Conservation (phyloP, 768 basidiomycete genomes). For the Termitomyces sp. region DNA sequence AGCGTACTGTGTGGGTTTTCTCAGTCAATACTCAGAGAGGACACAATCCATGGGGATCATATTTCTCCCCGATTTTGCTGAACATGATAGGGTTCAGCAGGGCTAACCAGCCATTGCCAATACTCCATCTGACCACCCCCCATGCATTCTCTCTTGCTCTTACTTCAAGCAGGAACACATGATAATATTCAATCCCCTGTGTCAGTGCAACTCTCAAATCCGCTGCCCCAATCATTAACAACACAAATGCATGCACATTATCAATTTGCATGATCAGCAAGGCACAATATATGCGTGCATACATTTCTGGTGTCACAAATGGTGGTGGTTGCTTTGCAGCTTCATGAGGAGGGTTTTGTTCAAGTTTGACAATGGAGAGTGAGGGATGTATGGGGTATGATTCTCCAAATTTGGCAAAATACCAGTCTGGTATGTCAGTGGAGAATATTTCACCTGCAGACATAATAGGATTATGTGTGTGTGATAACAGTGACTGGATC, state of each 20-base stretch:
- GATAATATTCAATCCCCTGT: constrained; percentile 62
- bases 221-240: constrained; percentile 55
- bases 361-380: constrained; percentile 12
- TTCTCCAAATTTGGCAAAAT: constrained; percentile 43
- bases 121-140: too few species aligned
- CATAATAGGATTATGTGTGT: constrained; percentile 68
- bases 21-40: too few species aligned
- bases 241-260: constrained; percentile 46
- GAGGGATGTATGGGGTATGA: constrained; percentile 34
- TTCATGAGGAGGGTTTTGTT: neutral
- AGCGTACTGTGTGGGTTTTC: too few species aligned
- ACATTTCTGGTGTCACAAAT: constrained; percentile 43
- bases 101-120: too few species aligned
- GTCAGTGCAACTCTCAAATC: constrained; percentile 62
- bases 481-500: too few species aligned
- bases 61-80: too few species aligned
- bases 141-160: too few species aligned
- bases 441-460: constrained; percentile 50
- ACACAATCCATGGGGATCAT: too few species aligned
- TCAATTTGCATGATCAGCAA: constrained; percentile 59
- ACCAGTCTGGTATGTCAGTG: constrained; percentile 74
- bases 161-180: too few species aligned
- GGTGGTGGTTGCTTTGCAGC: constrained; percentile 15
- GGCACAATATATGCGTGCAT: constrained; percentile 36
- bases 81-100: too few species aligned